Base-by-base conservation (phyloP, 371 early-diverging fungal genomes). In the Ordospora colligata region DNA sequence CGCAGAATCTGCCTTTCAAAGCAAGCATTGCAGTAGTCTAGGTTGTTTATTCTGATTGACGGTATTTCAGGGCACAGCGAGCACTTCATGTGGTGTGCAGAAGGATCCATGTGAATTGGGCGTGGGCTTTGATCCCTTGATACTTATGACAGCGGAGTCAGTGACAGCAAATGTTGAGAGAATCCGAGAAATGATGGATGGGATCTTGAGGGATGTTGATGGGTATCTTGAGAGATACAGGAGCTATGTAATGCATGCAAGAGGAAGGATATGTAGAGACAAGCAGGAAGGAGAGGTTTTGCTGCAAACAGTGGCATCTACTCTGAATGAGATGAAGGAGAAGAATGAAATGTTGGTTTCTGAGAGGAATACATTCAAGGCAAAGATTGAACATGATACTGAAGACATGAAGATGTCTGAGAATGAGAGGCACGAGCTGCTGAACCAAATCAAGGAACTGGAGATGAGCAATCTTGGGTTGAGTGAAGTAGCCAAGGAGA, bases 1-100 rank as follows among this genome's bases (percentile, higher is more conserved):
- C 9, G 50, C 42, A 69, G 64, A 4, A 79, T 27, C 19, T 52
- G 52, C 49, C 43, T 64, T 12, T 43, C 25, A 25, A 79, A 75
- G 49, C 79, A 79, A 17, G 19, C 43, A 7, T 68, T 43, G 44
- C 79, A 79, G 52, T 79, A 79, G 6, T 58, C 49, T n/a, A 74
- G 65, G 8, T 40, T 45, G n/a, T 65, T 79, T 27, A 79, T 74
- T 70, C 75, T 68, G 46, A 75, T 70, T 25, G 66, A 21, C 52
- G 74, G 52, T 14, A 42, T 11, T 1, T 25, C 32, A 49, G 65
- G 65, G 51, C 79, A 79, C 25, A 67, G 8, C 22, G 32, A 22
- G 47, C 79, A 79, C n/a, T 25, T 21, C 32, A 32, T 5, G 32
- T 32, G 32, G 50, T 6, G 6, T 6, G 22, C 22, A 50, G 32